Percentiles rank a stretch among this genome's conserved stretches.
Conservation (phyloP, 495 filamentous ascomycete genomes). For the Talaromyces nanjingensis region DNA sequence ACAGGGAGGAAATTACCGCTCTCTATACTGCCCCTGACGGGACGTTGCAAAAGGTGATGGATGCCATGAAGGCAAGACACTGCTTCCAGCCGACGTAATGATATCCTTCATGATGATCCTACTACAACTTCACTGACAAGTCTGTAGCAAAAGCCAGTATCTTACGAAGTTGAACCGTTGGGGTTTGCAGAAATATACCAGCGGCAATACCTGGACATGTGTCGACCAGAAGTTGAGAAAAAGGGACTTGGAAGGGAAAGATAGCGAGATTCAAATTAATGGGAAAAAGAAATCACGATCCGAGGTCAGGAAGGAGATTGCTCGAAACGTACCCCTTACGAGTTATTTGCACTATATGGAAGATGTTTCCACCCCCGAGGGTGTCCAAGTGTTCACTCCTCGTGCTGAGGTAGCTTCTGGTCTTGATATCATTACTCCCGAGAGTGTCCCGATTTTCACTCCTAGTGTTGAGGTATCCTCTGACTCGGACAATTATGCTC, state of each 20-base stretch:
- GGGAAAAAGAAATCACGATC: not conserved
- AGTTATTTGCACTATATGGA: not conserved
- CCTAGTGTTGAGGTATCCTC: too few relatives aligned
- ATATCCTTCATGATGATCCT: not conserved
- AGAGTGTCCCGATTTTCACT: too few relatives aligned
- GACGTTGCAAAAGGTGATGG: not conserved
- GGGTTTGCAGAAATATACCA: not conserved
- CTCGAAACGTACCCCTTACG: slow-evolving; percentile 1
- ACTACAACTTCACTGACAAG: not conserved
- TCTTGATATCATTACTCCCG: too few relatives aligned
- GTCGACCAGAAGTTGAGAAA: not conserved
- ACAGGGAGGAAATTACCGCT: slow-evolving; percentile 3
- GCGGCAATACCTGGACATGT: not conserved
- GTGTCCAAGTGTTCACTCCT: slow-evolving; percentile 5
- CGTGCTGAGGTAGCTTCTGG: not conserved
- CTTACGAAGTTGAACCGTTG: not conserved
- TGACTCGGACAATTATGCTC: too few relatives aligned
- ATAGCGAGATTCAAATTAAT: not conserved
- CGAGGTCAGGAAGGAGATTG: not conserved
- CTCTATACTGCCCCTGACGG: not conserved
- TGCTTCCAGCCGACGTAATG: not conserved
- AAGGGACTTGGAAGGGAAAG: not conserved
- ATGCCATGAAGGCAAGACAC: not conserved
- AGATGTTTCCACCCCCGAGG: slow-evolving; percentile 4
- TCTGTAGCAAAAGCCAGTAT: not conserved